Percentiles rank a stretch among this genome's conserved stretches.
Evolutionary conservation across 345 rosid species (phyloP).

Genomic region (Mercurialis annua): DNA sequence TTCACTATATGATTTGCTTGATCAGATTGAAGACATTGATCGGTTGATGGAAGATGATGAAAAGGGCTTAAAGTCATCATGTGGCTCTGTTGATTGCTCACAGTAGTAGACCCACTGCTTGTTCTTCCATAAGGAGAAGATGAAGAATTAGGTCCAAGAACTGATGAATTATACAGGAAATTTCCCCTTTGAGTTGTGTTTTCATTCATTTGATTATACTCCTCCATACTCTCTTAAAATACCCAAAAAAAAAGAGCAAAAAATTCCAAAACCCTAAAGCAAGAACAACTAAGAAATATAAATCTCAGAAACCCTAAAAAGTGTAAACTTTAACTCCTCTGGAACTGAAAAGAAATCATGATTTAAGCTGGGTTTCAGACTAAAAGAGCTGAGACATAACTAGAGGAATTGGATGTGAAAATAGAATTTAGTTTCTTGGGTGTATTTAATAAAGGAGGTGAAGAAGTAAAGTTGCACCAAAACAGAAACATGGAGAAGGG

Average conservation of each 20-base stretch:
- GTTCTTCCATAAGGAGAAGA: conserved; percentile 46
- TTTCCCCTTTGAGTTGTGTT: conserved; percentile 51
- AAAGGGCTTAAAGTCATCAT: conserved; percentile 36
- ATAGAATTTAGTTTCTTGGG: background rate
- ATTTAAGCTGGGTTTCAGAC: conserved; percentile 26
- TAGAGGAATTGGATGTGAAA: conserved; percentile 7
- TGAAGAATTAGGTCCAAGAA: conserved; percentile 46
- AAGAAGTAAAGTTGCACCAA: conserved; percentile 60
- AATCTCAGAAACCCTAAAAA: conserved; percentile 33
- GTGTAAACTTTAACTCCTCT: conserved; percentile 24
- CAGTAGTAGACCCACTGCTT: conserved; percentile 36
- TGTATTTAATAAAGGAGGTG: conserved; percentile 26
- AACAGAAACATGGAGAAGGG: conserved; percentile 25
- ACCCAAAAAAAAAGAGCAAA: conserved; percentile 22
- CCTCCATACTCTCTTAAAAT: conserved; percentile 52
- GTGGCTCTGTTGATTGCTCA: conserved; percentile 34
- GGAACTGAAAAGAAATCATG: background rate
- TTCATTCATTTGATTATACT: conserved; percentile 58
- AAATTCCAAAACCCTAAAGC: conserved; percentile 41
- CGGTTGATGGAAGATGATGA: conserved; percentile 50
- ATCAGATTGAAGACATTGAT: conserved; percentile 52
- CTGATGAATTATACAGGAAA: conserved; percentile 62
- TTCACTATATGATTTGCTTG: conserved; percentile 54
- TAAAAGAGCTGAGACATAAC: conserved; percentile 25
- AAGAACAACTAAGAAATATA: conserved; percentile 7